phyloP scores from a whole-genome alignment of 176 grass and related monocot genomes.

The Chloris gayana region DNA sequence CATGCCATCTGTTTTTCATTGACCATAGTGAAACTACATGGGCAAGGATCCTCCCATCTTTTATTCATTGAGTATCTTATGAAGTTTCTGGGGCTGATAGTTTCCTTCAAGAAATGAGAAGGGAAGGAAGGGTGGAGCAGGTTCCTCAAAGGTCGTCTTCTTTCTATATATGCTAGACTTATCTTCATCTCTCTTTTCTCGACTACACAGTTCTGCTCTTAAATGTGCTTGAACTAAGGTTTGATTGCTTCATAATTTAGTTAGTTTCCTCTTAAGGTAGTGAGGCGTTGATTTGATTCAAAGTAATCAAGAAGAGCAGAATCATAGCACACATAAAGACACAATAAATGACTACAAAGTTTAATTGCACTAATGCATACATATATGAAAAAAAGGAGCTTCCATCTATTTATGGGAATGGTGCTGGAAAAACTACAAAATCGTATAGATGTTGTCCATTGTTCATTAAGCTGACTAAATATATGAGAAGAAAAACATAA shows the following conservation, averaged over 20 bases:
- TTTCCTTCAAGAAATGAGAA: conserved; percentile 32
- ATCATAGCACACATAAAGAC: neutral
- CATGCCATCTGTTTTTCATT: conserved; percentile 5
- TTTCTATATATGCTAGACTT: conserved; percentile 11
- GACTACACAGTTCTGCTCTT: neutral
- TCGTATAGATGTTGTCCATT: neutral
- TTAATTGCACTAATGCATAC: neutral
- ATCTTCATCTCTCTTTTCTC: neutral
- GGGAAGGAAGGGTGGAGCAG: conserved; percentile 18
- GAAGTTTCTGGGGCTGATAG: conserved; percentile 21
- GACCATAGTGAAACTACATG: conserved; percentile 3
- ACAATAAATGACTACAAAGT: neutral
- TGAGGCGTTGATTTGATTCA: neutral
- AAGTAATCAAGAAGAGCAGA: conserved; percentile 1
- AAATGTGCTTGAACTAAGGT: neutral
- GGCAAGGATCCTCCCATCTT: neutral
- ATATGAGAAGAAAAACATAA: neutral
- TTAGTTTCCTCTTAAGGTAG: neutral
- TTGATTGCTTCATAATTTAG: neutral
- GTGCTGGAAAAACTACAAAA: neutral
- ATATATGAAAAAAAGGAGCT: neutral
- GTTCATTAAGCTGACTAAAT: neutral
- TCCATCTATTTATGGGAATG: neutral
- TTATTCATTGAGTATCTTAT: conserved; percentile 8
- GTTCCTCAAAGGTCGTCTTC: conserved; percentile 1